Evolutionary conservation across 148 eudicot species (phyloP), one percentile per base, ranked within the genome.

Genomic region (Silene conica): DNA sequence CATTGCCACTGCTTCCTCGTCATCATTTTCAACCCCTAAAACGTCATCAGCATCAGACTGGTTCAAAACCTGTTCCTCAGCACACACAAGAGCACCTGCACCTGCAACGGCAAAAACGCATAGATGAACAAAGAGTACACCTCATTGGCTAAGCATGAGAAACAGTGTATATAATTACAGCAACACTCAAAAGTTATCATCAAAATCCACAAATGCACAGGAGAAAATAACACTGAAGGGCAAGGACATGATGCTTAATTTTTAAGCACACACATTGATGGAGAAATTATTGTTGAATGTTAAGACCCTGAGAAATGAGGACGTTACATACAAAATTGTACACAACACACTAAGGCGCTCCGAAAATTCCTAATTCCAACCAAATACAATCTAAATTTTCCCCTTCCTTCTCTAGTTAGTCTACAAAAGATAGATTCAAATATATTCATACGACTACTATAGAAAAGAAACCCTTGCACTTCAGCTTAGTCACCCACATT

Each of bases 21-120:
- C 96, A 50, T 89, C 88, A 73, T 90, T 89, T 34, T 89, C 93
- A 77, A 79, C 81, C 20, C 58, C 86, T 69, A 78, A 71, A 77
- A 74, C 85, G 82, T 89, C 97, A 82, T 88, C 91, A 71, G 71
- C 80, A 58, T 90, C 98, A 56, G 83, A 80, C 69, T 86, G 93
- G 82, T 86, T 84, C 74, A 93, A 79, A 70, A 89, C 80, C 83
- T 89, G 90, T 84, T 93, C 98, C 78, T 90, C 98, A 41, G 98
- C 86, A 61, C 88, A 78, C 41, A 78, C 86, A 38, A 85, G 69
- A 74, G 82, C 80, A 75, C 86, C 92, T 74, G 78, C 71, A 81
- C 89, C 98, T 92, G 82, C 28, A 8, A 61, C 69, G 52, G 59
- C 61, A 61, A 41, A 65, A 38, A 55, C 19, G 34, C 26, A 14